phyloP scores from a whole-genome alignment of 140 eudicot genomes.

The Oenanthe javanica region DNA sequence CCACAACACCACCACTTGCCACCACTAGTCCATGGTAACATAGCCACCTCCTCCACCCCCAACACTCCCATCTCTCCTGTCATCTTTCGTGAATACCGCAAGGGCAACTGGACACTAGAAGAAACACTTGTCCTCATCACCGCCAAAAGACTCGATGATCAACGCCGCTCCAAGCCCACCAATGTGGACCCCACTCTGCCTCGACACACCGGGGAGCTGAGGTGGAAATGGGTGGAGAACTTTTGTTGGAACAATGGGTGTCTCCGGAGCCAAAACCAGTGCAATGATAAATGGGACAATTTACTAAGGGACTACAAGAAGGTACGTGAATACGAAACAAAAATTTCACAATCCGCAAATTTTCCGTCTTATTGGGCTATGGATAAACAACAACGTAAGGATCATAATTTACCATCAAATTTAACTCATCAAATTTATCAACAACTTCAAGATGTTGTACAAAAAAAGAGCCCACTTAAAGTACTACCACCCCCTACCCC shows the following conservation, averaged over 20 bases:
- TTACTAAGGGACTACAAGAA: conserved; percentile 47
- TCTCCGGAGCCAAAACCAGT: conserved; percentile 44
- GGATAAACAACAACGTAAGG: conserved; percentile 41
- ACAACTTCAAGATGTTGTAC: conserved; percentile 36
- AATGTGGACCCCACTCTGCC: conserved; percentile 7
- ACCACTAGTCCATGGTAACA: conserved; percentile 9
- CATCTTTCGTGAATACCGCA: conserved; percentile 36
- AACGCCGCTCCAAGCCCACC: conserved; percentile 29
- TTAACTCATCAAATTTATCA: conserved; percentile 31
- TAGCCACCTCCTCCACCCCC: conserved; percentile 4
- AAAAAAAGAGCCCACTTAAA: conserved; percentile 14
- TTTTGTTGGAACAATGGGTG: conserved; percentile 47
- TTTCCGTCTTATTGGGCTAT: conserved; percentile 35
- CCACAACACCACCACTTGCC: conserved; percentile 13
- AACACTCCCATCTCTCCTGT: conserved; percentile 4
- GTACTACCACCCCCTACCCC: conserved; percentile 6
- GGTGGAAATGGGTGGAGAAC: conserved; percentile 61
- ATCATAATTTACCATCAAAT: conserved; percentile 36
- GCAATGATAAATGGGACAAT: conserved; percentile 57
- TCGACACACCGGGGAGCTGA: conserved; percentile 30
- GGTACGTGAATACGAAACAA: conserved; percentile 34
- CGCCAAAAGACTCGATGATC: conserved; percentile 39
- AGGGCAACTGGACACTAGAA: conserved; percentile 51
- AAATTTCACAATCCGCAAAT: conserved; percentile 8
- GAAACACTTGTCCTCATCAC: conserved; percentile 41